Evolutionary conservation across 495 filamentous ascomycete genomes (phyloP).

Genomic region (Tuber brumale): DNA sequence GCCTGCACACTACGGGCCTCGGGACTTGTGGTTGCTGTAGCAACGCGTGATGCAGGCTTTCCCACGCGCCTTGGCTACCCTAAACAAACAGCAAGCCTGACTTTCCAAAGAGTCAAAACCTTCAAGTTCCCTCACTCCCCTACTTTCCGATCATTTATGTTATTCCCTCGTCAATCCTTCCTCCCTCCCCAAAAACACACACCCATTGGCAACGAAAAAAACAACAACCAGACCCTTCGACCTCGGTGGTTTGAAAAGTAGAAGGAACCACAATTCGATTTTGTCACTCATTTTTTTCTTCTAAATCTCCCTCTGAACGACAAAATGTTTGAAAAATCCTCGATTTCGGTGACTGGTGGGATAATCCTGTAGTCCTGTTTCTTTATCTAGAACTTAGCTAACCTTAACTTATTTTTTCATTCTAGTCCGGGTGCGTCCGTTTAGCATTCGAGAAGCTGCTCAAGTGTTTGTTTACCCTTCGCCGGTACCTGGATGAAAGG

Average conservation of each 20-base stretch:
- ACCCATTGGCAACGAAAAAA: constrained; percentile 13
- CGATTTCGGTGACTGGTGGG: constrained; percentile 62
- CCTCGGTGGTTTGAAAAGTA: background rate
- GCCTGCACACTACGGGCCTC: background rate
- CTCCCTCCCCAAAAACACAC: constrained; percentile 16
- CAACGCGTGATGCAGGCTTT: constrained; percentile 33
- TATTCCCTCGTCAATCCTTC: background rate
- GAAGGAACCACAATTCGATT: background rate
- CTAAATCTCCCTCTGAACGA: constrained; percentile 5
- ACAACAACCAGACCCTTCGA: constrained; percentile 9
- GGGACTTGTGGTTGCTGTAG: constrained; percentile 20
- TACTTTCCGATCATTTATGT: background rate
- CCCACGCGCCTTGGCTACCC: constrained; percentile 23
- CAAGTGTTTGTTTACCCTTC: constrained; percentile 51
- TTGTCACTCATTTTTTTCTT: background rate
- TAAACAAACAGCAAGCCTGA: constrained; percentile 33
- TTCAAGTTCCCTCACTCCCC: constrained; percentile 14
- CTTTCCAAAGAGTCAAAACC: constrained; percentile 24
- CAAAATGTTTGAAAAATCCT: constrained; percentile 42
- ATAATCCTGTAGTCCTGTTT: background rate
- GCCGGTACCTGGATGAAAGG: background rate
- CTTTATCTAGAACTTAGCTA: constrained; percentile 7
- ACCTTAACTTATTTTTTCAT: constrained; percentile 20
- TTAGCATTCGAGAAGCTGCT: constrained; percentile 70
- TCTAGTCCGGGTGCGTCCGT: constrained; percentile 84